phyloP scores from a whole-genome alignment of 2,329 filamentous ascomycete species.

The Dactylellina haptotyla region DNA sequence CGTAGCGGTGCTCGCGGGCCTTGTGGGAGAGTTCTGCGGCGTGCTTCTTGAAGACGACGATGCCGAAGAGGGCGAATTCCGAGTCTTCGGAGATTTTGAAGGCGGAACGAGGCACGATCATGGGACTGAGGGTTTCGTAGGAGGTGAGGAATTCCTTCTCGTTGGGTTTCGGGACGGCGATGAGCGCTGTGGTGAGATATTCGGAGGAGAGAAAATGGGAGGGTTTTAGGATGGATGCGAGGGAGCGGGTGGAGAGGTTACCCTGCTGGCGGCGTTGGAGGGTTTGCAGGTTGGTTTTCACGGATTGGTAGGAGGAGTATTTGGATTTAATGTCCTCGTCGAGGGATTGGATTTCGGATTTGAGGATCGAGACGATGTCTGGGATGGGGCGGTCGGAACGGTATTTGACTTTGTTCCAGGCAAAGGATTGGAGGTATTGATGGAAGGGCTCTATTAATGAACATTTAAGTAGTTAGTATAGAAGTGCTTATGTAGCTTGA shows the following conservation, averaged over 20 bases:
- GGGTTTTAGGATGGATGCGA: conserved; percentile 87
- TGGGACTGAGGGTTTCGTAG: conserved; percentile 87
- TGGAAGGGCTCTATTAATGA: conserved; percentile 82
- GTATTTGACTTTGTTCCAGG: conserved; percentile 98
- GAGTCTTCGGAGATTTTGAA: conserved; percentile 82
- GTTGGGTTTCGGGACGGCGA: conserved; percentile 82
- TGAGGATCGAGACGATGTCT: conserved; percentile 85
- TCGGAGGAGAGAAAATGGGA: conserved; percentile 85
- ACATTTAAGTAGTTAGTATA: background rate
- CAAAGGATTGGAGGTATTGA: conserved; percentile 86
- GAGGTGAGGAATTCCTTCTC: conserved; percentile 88
- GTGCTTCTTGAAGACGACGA: conserved; percentile 93
- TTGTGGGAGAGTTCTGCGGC: conserved; percentile 88
- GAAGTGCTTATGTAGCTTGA: background rate
- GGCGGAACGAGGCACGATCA: conserved; percentile 93
- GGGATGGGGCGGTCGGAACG: conserved; percentile 87
- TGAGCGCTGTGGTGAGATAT: conserved; percentile 93
- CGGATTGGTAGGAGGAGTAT: conserved; percentile 90
- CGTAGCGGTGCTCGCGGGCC: conserved; percentile 92
- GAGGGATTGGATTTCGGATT: conserved; percentile 84
- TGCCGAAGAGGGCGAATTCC: conserved; percentile 87
- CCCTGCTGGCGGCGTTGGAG: conserved; percentile 85
- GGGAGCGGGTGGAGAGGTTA: conserved; percentile 92
- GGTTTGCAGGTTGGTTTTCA: conserved; percentile 83
- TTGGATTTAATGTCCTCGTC: conserved; percentile 97